Conservation (phyloP, 768 basidiomycete species). For the Trametes maxima region DNA sequence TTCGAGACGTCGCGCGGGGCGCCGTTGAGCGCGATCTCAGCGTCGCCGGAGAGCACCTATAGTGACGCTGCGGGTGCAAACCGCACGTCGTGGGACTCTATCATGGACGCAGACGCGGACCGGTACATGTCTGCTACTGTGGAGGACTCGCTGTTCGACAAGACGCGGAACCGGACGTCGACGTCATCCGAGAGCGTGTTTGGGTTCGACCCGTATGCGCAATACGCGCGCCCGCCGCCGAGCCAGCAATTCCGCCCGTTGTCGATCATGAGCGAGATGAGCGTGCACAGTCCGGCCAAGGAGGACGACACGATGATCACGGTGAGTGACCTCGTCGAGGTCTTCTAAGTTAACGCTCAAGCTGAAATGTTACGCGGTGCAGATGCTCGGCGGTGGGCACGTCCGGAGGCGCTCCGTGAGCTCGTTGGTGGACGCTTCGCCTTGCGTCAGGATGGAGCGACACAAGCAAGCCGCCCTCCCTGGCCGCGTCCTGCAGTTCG, state of each 20-base stretch:
- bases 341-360: conserved; percentile 1
- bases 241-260: conserved; percentile 62
- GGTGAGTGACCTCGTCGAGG: conserved; percentile 42
- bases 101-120: conserved; percentile 57
- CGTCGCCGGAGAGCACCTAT: conserved; percentile 58
- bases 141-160: conserved; percentile 47
- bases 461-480: conserved; percentile 53
- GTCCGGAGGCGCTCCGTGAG: conserved; percentile 69
- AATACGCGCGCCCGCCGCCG: conserved; percentile 42
- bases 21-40: conserved; percentile 64
- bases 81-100: conserved; percentile 62
- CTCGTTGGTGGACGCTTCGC: conserved; percentile 69
- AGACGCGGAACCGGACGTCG: conserved; percentile 54
- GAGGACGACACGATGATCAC: conserved; percentile 86
- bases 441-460: conserved; percentile 67
- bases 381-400: conserved; percentile 84
- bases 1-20: conserved; percentile 62
- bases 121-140: conserved; percentile 27
- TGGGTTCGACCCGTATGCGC: conserved; percentile 46
- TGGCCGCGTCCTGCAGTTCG: conserved; percentile 31
- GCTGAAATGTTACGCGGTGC: not conserved
- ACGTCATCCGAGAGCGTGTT: conserved; percentile 65
- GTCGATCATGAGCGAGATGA: conserved; percentile 58
- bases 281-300: conserved; percentile 49
- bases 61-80: conserved; percentile 32